phyloP scores from a whole-genome alignment of 768 basidiomycete genomes.

The Dioszegia crocea region DNA sequence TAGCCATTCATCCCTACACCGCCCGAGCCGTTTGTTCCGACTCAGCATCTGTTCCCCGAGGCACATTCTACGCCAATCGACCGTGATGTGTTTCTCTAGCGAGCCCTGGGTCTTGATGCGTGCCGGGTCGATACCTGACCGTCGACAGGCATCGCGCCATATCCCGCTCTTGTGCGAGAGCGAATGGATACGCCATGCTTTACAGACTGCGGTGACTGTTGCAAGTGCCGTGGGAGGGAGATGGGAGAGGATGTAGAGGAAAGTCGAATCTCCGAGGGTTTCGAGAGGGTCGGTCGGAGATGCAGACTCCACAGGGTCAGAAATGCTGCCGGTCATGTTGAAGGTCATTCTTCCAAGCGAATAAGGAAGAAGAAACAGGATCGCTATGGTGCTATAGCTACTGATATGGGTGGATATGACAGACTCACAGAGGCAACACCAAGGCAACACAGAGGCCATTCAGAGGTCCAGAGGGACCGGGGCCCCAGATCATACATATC shows the following conservation, averaged over 20 bases:
- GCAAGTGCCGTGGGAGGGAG: constrained; percentile 17
- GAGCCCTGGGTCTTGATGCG: not conserved
- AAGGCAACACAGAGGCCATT: too few relatives aligned
- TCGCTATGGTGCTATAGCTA: too few relatives aligned
- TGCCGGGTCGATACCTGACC: not conserved
- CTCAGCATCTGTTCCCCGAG: constrained; percentile 14
- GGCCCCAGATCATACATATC: too few relatives aligned
- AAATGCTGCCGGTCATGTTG: too few relatives aligned
- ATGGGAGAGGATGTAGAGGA: constrained; percentile 22
- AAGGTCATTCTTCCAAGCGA: too few relatives aligned
- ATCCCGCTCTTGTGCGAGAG: constrained; percentile 5
- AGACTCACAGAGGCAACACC: too few relatives aligned
- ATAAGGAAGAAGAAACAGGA: too few relatives aligned
- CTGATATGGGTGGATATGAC: too few relatives aligned
- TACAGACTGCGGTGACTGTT: constrained; percentile 9
- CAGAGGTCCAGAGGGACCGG: too few relatives aligned
- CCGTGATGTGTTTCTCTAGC: not conserved
- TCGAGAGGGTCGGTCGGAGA: constrained; percentile 15
- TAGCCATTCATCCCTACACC: constrained; percentile 20
- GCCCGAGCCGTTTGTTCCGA: constrained; percentile 25
- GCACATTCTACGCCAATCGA: constrained; percentile 24
- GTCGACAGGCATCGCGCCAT: constrained; percentile 18
- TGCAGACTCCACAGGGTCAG: too few relatives aligned
- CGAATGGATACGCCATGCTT: constrained; percentile 17
- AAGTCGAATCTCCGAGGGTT: constrained; percentile 27